phyloP scores from a whole-genome alignment of 305 asterid species.

The Solanum hybrid region DNA sequence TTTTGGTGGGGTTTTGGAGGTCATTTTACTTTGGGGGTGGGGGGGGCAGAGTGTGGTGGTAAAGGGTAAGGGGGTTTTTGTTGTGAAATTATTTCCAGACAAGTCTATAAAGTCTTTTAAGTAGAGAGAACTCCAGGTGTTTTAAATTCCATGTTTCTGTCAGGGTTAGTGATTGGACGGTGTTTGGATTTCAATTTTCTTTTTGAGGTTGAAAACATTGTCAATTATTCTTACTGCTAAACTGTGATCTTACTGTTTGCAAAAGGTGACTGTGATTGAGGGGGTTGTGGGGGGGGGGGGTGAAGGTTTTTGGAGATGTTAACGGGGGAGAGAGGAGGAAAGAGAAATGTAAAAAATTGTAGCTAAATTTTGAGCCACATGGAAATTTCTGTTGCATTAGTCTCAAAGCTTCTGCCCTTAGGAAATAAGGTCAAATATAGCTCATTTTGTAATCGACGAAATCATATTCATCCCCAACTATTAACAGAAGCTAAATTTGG shows the following conservation, averaged over 20 bases:
- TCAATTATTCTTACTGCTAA: background rate
- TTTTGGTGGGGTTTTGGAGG: background rate
- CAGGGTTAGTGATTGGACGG: background rate
- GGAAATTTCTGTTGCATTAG: background rate
- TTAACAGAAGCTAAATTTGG: background rate
- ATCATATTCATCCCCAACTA: background rate
- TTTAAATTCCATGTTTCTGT: background rate
- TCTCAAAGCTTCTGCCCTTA: background rate
- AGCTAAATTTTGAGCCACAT: background rate
- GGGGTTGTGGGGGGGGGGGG: background rate
- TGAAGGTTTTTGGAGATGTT: background rate
- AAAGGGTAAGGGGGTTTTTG: background rate
- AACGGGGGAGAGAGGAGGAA: background rate
- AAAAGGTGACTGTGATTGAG: background rate
- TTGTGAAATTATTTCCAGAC: background rate
- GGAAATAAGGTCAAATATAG: background rate
- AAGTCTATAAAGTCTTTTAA: background rate
- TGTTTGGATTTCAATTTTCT: background rate
- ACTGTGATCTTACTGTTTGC: background rate
- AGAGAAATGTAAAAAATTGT: background rate
- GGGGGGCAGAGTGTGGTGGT: background rate
- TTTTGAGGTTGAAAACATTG: background rate
- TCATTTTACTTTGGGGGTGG: background rate
- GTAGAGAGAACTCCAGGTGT: background rate
- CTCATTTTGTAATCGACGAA: background rate